Base-by-base conservation (phyloP, 768 basidiomycete species). In the Amanita molliuscula region DNA sequence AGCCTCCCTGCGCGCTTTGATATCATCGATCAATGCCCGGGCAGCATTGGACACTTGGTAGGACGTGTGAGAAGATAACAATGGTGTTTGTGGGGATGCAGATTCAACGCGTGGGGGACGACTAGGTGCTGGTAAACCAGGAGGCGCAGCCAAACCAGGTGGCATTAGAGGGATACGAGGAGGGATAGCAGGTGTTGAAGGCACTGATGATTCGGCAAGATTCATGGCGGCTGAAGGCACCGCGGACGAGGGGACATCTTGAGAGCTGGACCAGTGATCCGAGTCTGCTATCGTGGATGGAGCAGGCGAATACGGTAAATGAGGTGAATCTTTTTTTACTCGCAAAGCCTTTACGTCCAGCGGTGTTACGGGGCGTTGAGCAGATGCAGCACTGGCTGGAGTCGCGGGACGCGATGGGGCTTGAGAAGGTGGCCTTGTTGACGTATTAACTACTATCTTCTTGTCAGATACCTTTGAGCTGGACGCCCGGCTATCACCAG, bases 11-110 rank as follows among this genome's bases (percentile, higher is more conserved):
- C 89, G 72, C 18, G 79, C 79, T 60, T 80, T 84, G 34, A 94
- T 77, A 56, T 93, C 91, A 51, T 92, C 88, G 41, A 94, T 70
- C 41, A 94, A 72, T 1, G 86, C 88, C 54, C 84, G 84, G 2
- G 88, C 89, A 34, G 89, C 85, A 13, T 73, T 85, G 0, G 91
- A 92, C 73, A 92, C 88, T 59, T 92, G 89, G 63, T 93, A 94
- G 4, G 79, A 76, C 10, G 79, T 73, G 50, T 77, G 74, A 4
- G 77, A 77, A 56, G 82, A 66, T 54, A 75, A 59, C 50, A 76
- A 44, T 56, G 77, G 67, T 29, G 77, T 71, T 58, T 75, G 74
- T 26, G 78, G 74, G 15, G 75, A 72, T 15, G 73, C 70, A 2
- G 74, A 73, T 28, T 73, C 78, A 43, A 63, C 60, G 53, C 74